These are phyloP conservation scores for Daldinia caldariorum DNA, from an alignment of 495 filamentous ascomycete species.

Conservation along the genomic window DNA sequence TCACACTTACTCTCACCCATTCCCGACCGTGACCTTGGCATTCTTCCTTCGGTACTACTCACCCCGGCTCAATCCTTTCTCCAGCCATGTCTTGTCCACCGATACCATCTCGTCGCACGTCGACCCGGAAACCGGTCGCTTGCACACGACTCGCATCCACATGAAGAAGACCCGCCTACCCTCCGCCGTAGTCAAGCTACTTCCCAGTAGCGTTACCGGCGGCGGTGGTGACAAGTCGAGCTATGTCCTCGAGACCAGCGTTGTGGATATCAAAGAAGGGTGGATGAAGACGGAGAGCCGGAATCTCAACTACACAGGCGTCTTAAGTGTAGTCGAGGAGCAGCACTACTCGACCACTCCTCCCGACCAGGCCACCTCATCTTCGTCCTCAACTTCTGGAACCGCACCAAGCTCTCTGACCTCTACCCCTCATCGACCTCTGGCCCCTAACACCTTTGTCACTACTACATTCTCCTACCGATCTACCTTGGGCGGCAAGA, in stretches of 20 bases:
- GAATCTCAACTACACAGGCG: slow-evolving; percentile 90
- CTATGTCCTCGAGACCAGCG: slow-evolving; percentile 91
- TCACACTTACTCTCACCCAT: slow-evolving; percentile 91
- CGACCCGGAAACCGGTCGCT: slow-evolving; percentile 79
- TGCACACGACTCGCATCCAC: slow-evolving; percentile 90
- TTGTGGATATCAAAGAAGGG: slow-evolving; percentile 88
- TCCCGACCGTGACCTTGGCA: slow-evolving; percentile 89
- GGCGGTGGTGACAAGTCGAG: slow-evolving; percentile 79
- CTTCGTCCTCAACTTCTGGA: not conserved
- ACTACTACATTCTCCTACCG: slow-evolving; percentile 85
- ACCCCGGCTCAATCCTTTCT: slow-evolving; percentile 81
- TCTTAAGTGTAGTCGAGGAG: slow-evolving; percentile 89
- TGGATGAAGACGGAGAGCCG: slow-evolving; percentile 87
- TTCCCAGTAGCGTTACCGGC: slow-evolving; percentile 74
- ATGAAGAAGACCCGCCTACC: slow-evolving; percentile 94
- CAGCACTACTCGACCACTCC: slow-evolving; percentile 74
- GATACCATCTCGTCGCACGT: slow-evolving; percentile 91
- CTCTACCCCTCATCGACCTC: slow-evolving; percentile 32
- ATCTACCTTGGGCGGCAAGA: slow-evolving; percentile 79
- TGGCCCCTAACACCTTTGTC: slow-evolving; percentile 73
- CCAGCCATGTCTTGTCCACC: slow-evolving; percentile 92
- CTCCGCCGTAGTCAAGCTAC: slow-evolving; percentile 78
- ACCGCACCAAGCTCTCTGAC: not conserved
- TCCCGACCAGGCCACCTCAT: slow-evolving; percentile 21
- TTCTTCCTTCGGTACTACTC: slow-evolving; percentile 98